phyloP scores from a whole-genome alignment of 1,284 basidiomycete genomes.

The Malassezia equina region DNA sequence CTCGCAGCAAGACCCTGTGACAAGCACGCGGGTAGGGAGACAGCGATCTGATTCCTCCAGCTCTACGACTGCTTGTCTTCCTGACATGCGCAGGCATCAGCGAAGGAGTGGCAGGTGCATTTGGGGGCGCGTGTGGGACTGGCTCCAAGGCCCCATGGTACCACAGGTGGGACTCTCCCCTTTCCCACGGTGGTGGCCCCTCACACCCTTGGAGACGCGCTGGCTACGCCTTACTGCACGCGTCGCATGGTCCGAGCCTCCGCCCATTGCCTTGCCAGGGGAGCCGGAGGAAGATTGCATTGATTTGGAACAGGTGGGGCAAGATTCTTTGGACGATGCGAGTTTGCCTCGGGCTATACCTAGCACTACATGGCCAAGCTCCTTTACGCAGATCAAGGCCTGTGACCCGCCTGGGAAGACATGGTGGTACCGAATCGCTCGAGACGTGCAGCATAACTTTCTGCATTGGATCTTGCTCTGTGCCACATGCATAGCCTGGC shows the following conservation, averaged over 20 bases:
- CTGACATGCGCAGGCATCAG: background rate
- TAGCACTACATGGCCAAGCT: background rate
- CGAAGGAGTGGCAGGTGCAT: background rate
- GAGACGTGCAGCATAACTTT: conserved; percentile 23
- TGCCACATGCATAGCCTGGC: conserved; percentile 31
- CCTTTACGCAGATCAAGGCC: background rate
- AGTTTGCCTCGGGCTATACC: background rate
- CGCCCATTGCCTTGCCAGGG: background rate
- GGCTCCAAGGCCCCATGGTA: background rate
- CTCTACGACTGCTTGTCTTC: background rate
- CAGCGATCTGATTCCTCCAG: conserved; percentile 1
- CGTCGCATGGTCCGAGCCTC: conserved; percentile 4
- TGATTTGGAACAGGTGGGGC: background rate
- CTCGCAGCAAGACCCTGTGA: conserved; percentile 12
- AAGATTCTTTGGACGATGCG: background rate
- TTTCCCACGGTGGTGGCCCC: conserved; percentile 34
- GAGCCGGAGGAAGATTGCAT: background rate
- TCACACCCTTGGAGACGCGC: conserved; percentile 21
- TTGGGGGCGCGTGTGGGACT: background rate
- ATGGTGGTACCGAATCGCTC: conserved; percentile 16
- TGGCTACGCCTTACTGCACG: conserved; percentile 17
- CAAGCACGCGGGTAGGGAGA: background rate
- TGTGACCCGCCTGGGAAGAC: background rate
- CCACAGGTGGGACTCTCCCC: background rate
- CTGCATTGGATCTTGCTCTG: conserved; percentile 32